Evolutionary conservation across 2,329 filamentous ascomycete species (phyloP).

Genomic region (Fusarium multiceps): DNA sequence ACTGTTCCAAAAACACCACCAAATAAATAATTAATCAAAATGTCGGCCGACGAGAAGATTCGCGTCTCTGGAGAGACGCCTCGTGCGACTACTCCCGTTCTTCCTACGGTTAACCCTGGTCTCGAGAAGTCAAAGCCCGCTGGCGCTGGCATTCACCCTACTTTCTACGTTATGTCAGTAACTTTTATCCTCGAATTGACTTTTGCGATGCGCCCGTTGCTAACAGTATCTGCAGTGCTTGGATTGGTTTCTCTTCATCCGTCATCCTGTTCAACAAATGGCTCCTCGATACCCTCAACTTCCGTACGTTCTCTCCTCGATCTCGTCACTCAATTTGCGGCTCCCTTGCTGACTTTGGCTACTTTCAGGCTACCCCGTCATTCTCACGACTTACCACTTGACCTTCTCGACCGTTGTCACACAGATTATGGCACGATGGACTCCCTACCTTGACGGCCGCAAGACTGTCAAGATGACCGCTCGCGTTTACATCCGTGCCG

Average conservation of each 20-base stretch:
- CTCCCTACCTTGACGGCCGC: slow-evolving; percentile 88
- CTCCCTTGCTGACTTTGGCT: slow-evolving; percentile 32
- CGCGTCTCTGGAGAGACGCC: slow-evolving; percentile 83
- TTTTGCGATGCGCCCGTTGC: slow-evolving; percentile 5
- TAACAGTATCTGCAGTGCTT: slow-evolving; percentile 69
- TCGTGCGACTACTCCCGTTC: slow-evolving; percentile 70
- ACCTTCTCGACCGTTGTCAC: slow-evolving; percentile 94
- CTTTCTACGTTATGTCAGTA: slow-evolving; percentile 82
- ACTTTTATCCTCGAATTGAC: neutral
- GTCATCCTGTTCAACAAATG: slow-evolving; percentile 99
- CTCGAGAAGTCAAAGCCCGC: slow-evolving; percentile 75
- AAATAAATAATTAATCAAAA: slow-evolving; percentile 58
- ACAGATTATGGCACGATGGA: slow-evolving; percentile 90
- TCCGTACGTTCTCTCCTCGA: slow-evolving; percentile 61
- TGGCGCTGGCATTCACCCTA: slow-evolving; percentile 77
- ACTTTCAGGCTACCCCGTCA: slow-evolving; percentile 72
- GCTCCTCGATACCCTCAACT: slow-evolving; percentile 86
- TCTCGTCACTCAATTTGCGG: slow-evolving; percentile 4
- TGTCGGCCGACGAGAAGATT: slow-evolving; percentile 77
- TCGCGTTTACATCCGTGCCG: slow-evolving; percentile 89
- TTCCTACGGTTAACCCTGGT: slow-evolving; percentile 84
- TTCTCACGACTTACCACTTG: slow-evolving; percentile 96
- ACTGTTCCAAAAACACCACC: slow-evolving; percentile 47
- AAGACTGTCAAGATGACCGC: slow-evolving; percentile 98
- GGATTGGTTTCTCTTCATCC: slow-evolving; percentile 92